Percentiles rank a stretch among this genome's conserved stretches.
phyloP scores from a whole-genome alignment of 192 early-diverging fungal species.

The Rhizophlyctis rosea region DNA sequence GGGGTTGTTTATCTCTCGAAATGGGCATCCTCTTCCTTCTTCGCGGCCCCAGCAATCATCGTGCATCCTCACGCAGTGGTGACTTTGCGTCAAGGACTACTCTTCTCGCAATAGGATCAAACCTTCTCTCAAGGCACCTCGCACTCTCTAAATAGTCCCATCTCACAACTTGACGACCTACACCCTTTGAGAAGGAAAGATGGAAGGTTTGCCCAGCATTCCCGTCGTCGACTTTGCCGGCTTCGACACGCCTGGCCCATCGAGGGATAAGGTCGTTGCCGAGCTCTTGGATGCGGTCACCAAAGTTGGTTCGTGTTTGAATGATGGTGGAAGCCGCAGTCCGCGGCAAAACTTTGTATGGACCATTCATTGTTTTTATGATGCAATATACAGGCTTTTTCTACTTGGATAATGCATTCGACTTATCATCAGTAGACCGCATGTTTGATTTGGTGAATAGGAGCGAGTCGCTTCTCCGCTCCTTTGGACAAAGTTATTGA shows the following conservation, averaged over 20 bases:
- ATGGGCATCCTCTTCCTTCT: too few species aligned
- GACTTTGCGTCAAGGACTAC: too few species aligned
- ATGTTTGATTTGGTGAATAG: slow-evolving; percentile 48
- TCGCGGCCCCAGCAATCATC: too few species aligned
- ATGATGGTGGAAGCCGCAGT: slow-evolving; percentile 53
- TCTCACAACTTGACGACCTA: too few species aligned
- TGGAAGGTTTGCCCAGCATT: too few species aligned
- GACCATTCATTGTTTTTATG: background rate
- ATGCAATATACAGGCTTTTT: slow-evolving; percentile 52
- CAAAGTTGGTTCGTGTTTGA: slow-evolving; percentile 37
- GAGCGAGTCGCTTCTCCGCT: background rate
- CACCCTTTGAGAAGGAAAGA: too few species aligned
- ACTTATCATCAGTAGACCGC: too few species aligned
- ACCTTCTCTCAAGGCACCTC: too few species aligned
- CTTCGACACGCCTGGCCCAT: slow-evolving; percentile 39
- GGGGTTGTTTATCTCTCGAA: too few species aligned
- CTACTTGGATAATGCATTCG: slow-evolving; percentile 45
- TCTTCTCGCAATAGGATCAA: too few species aligned
- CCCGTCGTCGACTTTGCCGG: slow-evolving; percentile 62
- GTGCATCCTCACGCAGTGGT: too few species aligned
- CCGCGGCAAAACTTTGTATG: slow-evolving; percentile 6
- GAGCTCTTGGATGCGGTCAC: slow-evolving; percentile 48
- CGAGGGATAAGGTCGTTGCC: slow-evolving; percentile 37
- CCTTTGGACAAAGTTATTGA: background rate
- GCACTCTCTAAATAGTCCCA: too few species aligned